A percentile compares a stretch with the other conserved stretches of the same genome.
These are phyloP conservation scores for Hypholoma fasciculare DNA, from an alignment of 768 basidiomycete genomes.

Conservation along the genomic window DNA sequence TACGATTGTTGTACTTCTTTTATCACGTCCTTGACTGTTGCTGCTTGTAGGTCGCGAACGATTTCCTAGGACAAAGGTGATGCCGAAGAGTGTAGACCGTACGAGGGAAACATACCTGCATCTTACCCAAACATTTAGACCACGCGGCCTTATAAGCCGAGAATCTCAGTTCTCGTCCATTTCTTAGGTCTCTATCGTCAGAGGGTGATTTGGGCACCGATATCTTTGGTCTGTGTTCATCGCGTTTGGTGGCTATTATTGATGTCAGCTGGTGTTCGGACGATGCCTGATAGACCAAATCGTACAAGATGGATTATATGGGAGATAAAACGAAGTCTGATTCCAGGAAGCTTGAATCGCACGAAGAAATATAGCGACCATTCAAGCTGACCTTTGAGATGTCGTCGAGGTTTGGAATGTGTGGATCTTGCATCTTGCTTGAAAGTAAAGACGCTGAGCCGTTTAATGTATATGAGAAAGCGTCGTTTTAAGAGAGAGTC, in stretches of 20 bases:
- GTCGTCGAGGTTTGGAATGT: conserved; percentile 13
- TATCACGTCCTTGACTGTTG: background rate
- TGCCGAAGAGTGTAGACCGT: background rate
- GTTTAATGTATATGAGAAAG: background rate
- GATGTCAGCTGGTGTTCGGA: background rate
- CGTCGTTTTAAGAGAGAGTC: too few species aligned
- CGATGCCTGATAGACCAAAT: background rate
- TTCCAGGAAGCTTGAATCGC: too few species aligned
- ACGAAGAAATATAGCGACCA: background rate
- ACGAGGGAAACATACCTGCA: conserved; percentile 51
- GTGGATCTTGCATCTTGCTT: conserved; percentile 4
- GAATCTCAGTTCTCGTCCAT: conserved; percentile 31
- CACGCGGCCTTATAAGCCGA: conserved; percentile 57
- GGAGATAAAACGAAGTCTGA: conserved; percentile 18
- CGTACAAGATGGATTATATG: conserved; percentile 12
- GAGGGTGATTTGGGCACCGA: background rate
- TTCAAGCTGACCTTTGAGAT: conserved; percentile 10
- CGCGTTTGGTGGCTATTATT: background rate
- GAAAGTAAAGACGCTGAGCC: background rate
- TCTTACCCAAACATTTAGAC: conserved; percentile 54
- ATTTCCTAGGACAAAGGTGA: background rate
- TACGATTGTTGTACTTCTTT: background rate
- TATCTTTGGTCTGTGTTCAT: background rate
- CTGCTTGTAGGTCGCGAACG: background rate
- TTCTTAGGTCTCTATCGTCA: conserved; percentile 10